Conservation (phyloP, 2,329 filamentous ascomycete genomes). For the Graphiopsis chlorocephala region DNA sequence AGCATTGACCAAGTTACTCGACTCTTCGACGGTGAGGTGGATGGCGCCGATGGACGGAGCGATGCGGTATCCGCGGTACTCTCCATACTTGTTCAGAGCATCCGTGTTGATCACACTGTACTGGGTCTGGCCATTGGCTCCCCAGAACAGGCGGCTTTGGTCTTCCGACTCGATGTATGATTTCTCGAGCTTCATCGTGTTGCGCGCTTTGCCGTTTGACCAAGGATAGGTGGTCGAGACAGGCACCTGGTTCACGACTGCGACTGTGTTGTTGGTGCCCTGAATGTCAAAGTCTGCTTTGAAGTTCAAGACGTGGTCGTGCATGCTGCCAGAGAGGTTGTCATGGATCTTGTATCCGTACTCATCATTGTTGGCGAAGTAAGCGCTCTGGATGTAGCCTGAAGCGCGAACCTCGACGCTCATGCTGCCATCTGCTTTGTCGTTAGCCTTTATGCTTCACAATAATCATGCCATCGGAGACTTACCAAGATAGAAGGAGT, state of each 20-base stretch:
- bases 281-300: conserved; percentile 42
- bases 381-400: conserved; percentile 55
- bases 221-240: conserved; percentile 30
- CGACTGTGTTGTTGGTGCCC: conserved; percentile 37
- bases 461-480: background rate
- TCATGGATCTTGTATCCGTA: conserved; percentile 42
- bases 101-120: conserved; percentile 41
- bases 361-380: conserved; percentile 43
- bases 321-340: conserved; percentile 36
- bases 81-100: conserved; percentile 42
- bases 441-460: background rate
- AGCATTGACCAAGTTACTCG: conserved; percentile 45
- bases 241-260: conserved; percentile 31
- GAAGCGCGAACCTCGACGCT: conserved; percentile 52
- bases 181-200: conserved; percentile 32
- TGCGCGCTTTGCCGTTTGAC: conserved; percentile 28
- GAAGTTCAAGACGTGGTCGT: conserved; percentile 43
- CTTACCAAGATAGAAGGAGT: background rate
- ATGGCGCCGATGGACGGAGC: conserved; percentile 36
- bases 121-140: conserved; percentile 45
- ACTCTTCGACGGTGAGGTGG: conserved; percentile 51
- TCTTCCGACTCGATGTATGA: conserved; percentile 28
- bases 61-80: conserved; percentile 45
- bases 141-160: conserved; percentile 41
- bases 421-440: conserved; percentile 48